Evolutionary conservation across 1,139 yeast genomes (phyloP).

Genomic region (Geotrichum cucujoidarum): DNA sequence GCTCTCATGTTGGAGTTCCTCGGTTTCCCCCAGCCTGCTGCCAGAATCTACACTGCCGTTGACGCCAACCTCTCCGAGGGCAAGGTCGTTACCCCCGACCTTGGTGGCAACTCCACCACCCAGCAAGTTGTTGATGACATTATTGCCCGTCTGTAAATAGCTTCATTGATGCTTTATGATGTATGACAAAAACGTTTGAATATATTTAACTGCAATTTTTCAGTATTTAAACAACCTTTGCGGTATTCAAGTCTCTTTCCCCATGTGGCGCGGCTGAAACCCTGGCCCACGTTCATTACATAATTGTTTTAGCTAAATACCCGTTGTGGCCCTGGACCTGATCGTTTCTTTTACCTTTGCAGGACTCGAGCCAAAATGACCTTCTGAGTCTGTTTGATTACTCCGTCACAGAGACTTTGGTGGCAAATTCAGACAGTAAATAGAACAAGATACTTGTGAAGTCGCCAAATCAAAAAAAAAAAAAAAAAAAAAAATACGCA

Average conservation of each 20-base stretch:
- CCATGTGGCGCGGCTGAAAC: conserved; percentile 5
- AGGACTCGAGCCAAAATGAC: no score
- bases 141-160: conserved; percentile 46
- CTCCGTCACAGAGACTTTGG: no score
- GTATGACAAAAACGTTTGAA: background rate
- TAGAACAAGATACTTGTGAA: no score
- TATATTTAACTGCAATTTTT: no score
- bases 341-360: background rate
- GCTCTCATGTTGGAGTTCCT: conserved; percentile 96
- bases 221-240: no score
- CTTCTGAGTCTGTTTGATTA: no score
- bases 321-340: background rate
- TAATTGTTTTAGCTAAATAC: no score
- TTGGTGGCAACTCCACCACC: conserved; percentile 86
- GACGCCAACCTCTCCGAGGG: conserved; percentile 86
- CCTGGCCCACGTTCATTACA: background rate
- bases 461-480: no score
- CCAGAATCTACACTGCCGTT: conserved; percentile 87
- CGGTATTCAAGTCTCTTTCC: background rate
- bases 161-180: background rate
- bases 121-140: conserved; percentile 83
- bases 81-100: conserved; percentile 82
- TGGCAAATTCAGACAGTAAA: no score
- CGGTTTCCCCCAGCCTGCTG: conserved; percentile 88
- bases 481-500: no score